These are phyloP conservation scores for Colletotrichum chlorophyti DNA, from an alignment of 2,329 filamentous ascomycete genomes.

Conservation along the genomic window DNA sequence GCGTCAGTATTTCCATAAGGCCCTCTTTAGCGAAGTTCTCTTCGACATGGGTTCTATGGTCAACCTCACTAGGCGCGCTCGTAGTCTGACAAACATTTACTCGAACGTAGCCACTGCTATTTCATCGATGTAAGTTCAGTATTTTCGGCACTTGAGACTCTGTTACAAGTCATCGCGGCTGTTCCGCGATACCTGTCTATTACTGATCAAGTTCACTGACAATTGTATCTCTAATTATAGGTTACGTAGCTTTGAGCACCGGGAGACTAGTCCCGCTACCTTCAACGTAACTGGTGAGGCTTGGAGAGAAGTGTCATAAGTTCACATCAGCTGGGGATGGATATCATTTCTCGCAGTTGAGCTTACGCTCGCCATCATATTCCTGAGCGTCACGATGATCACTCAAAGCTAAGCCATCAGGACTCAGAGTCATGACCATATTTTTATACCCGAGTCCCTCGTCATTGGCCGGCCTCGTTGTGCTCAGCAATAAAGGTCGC, in stretches of 20 bases:
- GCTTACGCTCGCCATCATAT: not conserved
- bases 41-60: not conserved
- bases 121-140: not conserved
- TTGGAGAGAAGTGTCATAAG: conserved; percentile 2
- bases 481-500: too few species aligned
- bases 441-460: too few species aligned
- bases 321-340: conserved; percentile 6
- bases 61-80: not conserved
- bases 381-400: not conserved
- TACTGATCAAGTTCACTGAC: too few species aligned
- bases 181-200: too few species aligned
- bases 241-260: not conserved
- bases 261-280: not conserved
- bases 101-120: not conserved
- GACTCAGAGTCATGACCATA: too few species aligned
- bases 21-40: not conserved
- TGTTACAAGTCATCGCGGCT: too few species aligned
- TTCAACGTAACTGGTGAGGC: conserved; percentile 1
- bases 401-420: too few species aligned
- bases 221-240: not conserved
- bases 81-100: not conserved
- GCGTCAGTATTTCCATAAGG: not conserved
- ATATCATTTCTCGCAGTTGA: not conserved
- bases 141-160: not conserved
- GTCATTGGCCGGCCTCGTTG: too few species aligned